Conservation (phyloP, 179 eudicot genomes). For the Spinacia oleracea region DNA sequence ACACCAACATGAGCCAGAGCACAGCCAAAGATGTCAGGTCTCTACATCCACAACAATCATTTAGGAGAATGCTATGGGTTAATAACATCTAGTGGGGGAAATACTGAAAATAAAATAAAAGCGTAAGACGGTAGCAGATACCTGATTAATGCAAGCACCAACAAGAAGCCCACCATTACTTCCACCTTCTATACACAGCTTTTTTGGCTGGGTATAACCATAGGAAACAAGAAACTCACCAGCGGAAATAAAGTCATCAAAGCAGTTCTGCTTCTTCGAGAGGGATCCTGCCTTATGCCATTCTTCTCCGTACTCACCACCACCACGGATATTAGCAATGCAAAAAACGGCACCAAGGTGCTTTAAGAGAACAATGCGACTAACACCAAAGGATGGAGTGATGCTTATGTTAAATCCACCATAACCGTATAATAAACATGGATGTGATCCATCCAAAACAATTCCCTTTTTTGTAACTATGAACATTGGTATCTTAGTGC, state of each 20-base stretch:
- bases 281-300: slow-evolving; percentile 97
- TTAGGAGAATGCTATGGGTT: not conserved
- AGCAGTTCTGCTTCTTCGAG: slow-evolving; percentile 78
- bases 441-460: slow-evolving; percentile 83
- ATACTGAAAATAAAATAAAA: too few species aligned
- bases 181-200: slow-evolving; percentile 95
- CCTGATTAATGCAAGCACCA: slow-evolving; percentile 98
- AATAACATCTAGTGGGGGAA: not conserved
- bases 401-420: slow-evolving; percentile 93
- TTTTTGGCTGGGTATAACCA: slow-evolving; percentile 80
- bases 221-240: slow-evolving; percentile 82
- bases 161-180: slow-evolving; percentile 97
- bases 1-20: slow-evolving; percentile 99
- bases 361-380: slow-evolving; percentile 61
- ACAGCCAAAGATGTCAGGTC: slow-evolving; percentile 96
- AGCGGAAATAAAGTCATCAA: slow-evolving; percentile 88
- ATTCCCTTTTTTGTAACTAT: slow-evolving; percentile 76
- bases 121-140: slow-evolving; percentile 17
- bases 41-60: slow-evolving; percentile 49
- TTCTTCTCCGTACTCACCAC: slow-evolving; percentile 99
- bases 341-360: slow-evolving; percentile 71
- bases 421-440: slow-evolving; percentile 84
- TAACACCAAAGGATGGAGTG: slow-evolving; percentile 73
- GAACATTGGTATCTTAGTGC: slow-evolving; percentile 80
- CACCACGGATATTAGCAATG: slow-evolving; percentile 93